Evolutionary conservation across 2,329 filamentous ascomycete genomes (phyloP), one percentile per base, ranked within the genome.

Genomic region (Davidsoniella eucalypti): DNA sequence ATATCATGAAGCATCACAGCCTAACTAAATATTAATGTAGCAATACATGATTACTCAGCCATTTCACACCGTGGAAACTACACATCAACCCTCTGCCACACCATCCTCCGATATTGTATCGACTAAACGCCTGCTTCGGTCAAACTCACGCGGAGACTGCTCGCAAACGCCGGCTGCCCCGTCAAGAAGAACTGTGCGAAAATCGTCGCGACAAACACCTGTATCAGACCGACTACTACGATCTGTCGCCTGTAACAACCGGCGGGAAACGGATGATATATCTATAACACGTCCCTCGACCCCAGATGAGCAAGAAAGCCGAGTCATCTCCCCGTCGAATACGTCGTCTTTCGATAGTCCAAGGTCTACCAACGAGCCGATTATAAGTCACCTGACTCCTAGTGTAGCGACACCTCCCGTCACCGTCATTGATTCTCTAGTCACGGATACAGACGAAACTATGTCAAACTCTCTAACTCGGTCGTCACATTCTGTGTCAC

Each of bases 321-420:
- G 49, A 47, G 26, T 39, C 46, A 26, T 48, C 45, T 29, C 53
- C 43, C 44, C 50, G 2, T 23, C 37, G 6, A 37, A 25, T 29
- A 46, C 29, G 9, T n/a, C 62, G 2, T 63, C 65, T 23, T 72
- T 68, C 49, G 70, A 75, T 44, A 65, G 65, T 0, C 66, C 65
- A 4, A 79, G 76, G 56, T 73, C 72, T 2, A 65, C 68, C 0
- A 70, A 65, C 25, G 76, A 71, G 58, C 72, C 77, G 51, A 66
- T 72, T 2, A 72, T 75, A 51, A 78, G 76, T 9, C 67, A 76
- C 33, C 82, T 83, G 58, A 73, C 71, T 57, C 73, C 69, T 59
- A 78, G 72, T 54, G 77, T 80, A 46, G 81, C 84, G 47, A 87
- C 84, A 8, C 84, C 84, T 26, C 84, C 84, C 5, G 78, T 87